Evolutionary conservation across 202 grass and related monocot species (phyloP).

Genomic region (Panicum virgatum): DNA sequence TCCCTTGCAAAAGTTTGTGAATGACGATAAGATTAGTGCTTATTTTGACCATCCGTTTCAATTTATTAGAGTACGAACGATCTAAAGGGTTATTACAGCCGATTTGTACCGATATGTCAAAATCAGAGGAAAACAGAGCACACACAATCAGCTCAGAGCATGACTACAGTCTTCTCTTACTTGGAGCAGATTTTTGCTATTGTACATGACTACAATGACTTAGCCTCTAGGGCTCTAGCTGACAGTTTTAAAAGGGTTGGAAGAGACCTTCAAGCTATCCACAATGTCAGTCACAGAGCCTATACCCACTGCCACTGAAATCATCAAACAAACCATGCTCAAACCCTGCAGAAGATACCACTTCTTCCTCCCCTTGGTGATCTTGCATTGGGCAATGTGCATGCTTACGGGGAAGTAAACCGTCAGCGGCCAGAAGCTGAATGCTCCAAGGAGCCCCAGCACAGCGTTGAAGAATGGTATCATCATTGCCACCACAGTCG

Average conservation of each 20-base stretch:
- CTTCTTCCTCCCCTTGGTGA: constrained; percentile 48
- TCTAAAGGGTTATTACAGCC: not conserved
- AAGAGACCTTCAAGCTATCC: constrained; percentile 53
- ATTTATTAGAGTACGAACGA: constrained; percentile 4
- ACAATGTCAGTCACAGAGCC: constrained; percentile 79
- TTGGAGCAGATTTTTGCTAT: not conserved
- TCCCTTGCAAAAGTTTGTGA: not conserved
- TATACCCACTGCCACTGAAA: constrained; percentile 76
- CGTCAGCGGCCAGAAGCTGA: constrained; percentile 85
- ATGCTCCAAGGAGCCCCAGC: constrained; percentile 70
- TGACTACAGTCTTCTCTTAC: constrained; percentile 8
- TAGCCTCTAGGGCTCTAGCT: constrained; percentile 46
- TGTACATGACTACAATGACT: constrained; percentile 33
- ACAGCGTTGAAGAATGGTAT: constrained; percentile 89
- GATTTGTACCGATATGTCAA: not conserved
- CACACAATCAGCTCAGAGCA: constrained; percentile 8
- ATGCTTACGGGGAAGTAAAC: constrained; percentile 87
- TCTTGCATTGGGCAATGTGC: constrained; percentile 69
- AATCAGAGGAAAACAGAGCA: constrained; percentile 10
- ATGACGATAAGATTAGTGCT: constrained; percentile 24
- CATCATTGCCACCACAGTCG: constrained; percentile 73
- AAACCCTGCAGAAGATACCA: constrained; percentile 69
- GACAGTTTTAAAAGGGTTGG: constrained; percentile 62
- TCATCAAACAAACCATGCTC: constrained; percentile 74
- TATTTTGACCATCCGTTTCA: not conserved